Evolutionary conservation across 192 early-diverging fungal species (phyloP), one percentile per base, ranked within the genome.

Genomic region (Umbelopsis sp.): DNA sequence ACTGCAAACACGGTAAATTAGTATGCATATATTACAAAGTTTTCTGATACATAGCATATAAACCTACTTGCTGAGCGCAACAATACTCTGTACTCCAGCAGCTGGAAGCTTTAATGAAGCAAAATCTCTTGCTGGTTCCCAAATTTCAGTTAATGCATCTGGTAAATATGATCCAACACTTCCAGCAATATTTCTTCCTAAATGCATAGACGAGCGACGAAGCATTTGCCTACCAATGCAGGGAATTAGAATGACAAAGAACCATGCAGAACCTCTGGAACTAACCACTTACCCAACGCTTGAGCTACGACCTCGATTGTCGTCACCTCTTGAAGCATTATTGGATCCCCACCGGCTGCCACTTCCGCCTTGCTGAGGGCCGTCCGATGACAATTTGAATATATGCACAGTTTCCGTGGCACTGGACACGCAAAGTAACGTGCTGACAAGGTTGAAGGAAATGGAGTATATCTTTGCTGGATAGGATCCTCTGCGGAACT

Each of bases 391-490:
- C 18, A 95, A 71, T 68, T 92, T 93, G 83, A 94, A 99, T 33
- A 99, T 91, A 69, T 99, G 98, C 9, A 99, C 92, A 0, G 98
- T 99, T 68, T 97, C 95, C 0, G 95, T 93, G 49, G 93, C 98
- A 64, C 90, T 92, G 6, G 94, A 95, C 4, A 94, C 93, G 81
- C 90, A 87, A 20, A 97, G 85, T 27, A 93, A 79, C 4, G 90
- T 81, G 64, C 81, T 85, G 16, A 85, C 78, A 9, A 88, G 67
- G 68, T 92, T 95, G 76, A 99, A 99, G 0, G 93, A 86, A 23
- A 99, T 85, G 10, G 95, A 97, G 69, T 92, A 95, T 69, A 99
- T 98, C 66, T 89, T 85, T 23, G 95, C 92, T 15, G 93, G 87
- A 76, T 97, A 97, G 1, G 96, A 91, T 55, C 97, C 97, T 45